Base-by-base conservation (phyloP, 768 basidiomycete genomes). In the Lyophyllum shimeji region DNA sequence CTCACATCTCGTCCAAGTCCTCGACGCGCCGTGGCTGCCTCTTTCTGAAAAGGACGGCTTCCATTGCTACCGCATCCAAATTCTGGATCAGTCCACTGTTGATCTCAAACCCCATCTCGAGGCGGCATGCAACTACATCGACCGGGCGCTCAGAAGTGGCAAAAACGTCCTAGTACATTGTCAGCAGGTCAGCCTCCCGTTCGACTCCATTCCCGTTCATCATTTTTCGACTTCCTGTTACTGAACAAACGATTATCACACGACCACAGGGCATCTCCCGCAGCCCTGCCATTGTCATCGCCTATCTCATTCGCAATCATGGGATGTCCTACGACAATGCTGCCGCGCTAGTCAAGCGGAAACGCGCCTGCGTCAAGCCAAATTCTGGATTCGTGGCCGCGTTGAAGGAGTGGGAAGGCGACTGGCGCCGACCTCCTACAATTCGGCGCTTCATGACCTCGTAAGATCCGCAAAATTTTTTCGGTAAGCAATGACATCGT, bases 101-200 rank as follows among this genome's bases (percentile, higher is more conserved):
- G 89, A 91, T 65, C 70, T 92, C 51, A 76, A 75, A 39, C 84
- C 87, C 0, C 83, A 90, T 60, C 77, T 91, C 23, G 86, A 90
- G 66, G 78, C 75, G 3, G 86, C 82, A 18, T 89, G 88, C 54
- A 75, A 78, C 44, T 80, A 84, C 67, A 91, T 91, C 55, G 83
- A 87, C 59, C 72, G 71, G 25, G 80, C 83, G 17, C 74, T 91
- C n/a, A 64, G 72, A 2, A 71, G 74, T 18, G 89, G 89, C 2
- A 69, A 79, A 57, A 87, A 82, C 56, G 84, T 91, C 9, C 77
- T 91, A 55, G 89, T 91, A 1, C 89, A 91, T 66, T 91, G 89
- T 62, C 89, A 91, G 59, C 89, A 91, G 86, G 89, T 90, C 56
- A 62, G 80, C 24, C 46, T 20, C 44, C 12, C 42, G 23, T 31